These are phyloP conservation scores for Hypomyces perniciosus DNA, from an alignment of 2,329 filamentous ascomycete species.

Conservation along the genomic window DNA sequence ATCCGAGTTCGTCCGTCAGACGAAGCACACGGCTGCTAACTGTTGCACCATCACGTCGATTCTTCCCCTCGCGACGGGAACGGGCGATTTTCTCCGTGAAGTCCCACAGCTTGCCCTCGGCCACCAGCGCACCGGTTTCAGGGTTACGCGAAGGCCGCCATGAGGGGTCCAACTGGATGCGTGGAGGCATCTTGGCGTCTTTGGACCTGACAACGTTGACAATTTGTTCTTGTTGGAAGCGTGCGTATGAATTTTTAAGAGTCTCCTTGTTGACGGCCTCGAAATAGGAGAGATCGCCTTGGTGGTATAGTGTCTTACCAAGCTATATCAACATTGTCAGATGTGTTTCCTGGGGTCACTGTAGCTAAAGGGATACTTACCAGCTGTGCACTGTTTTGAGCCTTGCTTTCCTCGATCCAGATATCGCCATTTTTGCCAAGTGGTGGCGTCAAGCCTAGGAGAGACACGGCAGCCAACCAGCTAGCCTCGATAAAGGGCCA, in stretches of 20 bases:
- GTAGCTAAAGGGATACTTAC: slow-evolving; percentile 39
- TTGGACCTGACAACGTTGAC: slow-evolving; percentile 66
- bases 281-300: slow-evolving; percentile 94
- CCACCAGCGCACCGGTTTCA: slow-evolving; percentile 53
- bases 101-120: slow-evolving; percentile 78
- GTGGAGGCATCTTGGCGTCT: slow-evolving; percentile 54
- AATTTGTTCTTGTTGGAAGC: slow-evolving; percentile 88
- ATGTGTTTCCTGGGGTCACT: neutral
- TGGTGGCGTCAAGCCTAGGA: slow-evolving; percentile 81
- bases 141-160: slow-evolving; percentile 68
- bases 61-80: slow-evolving; percentile 86
- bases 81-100: slow-evolving; percentile 85
- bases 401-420: slow-evolving; percentile 74
- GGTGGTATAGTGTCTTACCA: slow-evolving; percentile 94
- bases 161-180: slow-evolving; percentile 63
- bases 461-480: slow-evolving; percentile 84
- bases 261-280: slow-evolving; percentile 98
- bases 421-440: slow-evolving; percentile 49
- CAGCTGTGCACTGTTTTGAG: slow-evolving; percentile 75
- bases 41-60: slow-evolving; percentile 85
- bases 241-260: slow-evolving; percentile 83
- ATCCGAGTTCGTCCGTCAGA: slow-evolving; percentile 69
- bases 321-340: slow-evolving; percentile 43
- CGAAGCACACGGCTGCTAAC: slow-evolving; percentile 75
- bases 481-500: slow-evolving; percentile 97